Percentiles rank a stretch among this genome's conserved stretches.
Evolutionary conservation across 2,329 filamentous ascomycete genomes (phyloP).

Genomic region (Diaporthe capsici): DNA sequence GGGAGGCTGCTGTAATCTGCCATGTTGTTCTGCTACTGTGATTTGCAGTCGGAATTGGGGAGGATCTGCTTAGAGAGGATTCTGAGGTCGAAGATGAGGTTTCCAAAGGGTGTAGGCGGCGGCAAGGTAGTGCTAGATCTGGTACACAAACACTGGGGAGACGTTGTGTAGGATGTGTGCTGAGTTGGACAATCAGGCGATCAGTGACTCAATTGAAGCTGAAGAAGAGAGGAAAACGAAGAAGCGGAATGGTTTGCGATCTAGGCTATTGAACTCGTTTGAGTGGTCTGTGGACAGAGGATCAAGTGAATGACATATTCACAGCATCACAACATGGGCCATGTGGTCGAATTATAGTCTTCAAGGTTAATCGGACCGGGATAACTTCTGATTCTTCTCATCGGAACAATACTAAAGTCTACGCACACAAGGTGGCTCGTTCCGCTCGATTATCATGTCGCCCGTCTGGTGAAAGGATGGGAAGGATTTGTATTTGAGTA

Average conservation of each 20-base stretch:
- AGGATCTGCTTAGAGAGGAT: too few species aligned
- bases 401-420: neutral
- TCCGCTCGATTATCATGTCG: neutral
- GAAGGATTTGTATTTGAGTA: conserved; percentile 6
- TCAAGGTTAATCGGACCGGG: neutral
- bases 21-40: neutral
- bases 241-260: neutral
- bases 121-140: neutral
- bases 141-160: neutral
- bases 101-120: neutral
- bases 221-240: neutral
- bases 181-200: neutral
- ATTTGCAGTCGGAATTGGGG: neutral
- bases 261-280: neutral
- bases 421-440: neutral
- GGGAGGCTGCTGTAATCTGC: conserved; percentile 9
- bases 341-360: neutral
- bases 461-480: conserved; percentile 10
- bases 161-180: neutral
- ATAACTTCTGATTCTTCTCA: neutral
- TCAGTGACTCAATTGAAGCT: too few species aligned
- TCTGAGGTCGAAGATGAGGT: neutral
- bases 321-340: neutral
- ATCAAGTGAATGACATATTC: neutral
- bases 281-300: neutral